A percentile compares a stretch with the other conserved stretches of the same genome.
Conservation (phyloP, 257 asterid species). For the Solanum chiquidenum region DNA sequence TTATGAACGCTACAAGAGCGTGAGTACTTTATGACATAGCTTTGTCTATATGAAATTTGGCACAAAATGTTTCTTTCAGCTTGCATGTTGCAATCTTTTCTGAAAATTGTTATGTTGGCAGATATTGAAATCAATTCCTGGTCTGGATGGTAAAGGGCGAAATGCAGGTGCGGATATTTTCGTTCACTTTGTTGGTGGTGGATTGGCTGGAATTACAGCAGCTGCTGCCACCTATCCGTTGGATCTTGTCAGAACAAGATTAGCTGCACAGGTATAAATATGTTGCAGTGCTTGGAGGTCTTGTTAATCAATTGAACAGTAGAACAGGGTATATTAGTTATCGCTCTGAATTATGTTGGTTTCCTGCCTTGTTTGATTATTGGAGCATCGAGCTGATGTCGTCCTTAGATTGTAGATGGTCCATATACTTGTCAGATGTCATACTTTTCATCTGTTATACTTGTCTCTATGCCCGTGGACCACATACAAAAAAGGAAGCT, state of each 20-base stretch:
- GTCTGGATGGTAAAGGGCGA: conserved; percentile 34
- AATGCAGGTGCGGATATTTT: conserved; percentile 32
- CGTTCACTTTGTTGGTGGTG: conserved; percentile 84
- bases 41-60: background rate
- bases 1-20: conserved; percentile 68
- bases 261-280: conserved; percentile 73
- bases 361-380: background rate
- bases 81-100: background rate
- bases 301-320: background rate
- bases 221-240: conserved; percentile 88
- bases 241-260: conserved; percentile 89
- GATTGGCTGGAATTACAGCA: conserved; percentile 83
- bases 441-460: background rate
- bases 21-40: conserved; percentile 18
- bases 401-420: background rate
- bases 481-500: background rate
- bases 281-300: background rate
- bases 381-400: background rate
- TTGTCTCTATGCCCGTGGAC: background rate
- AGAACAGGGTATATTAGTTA: background rate
- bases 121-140: conserved; percentile 60
- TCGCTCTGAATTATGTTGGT: background rate
- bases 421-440: background rate
- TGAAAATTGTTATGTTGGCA: conserved; percentile 15
- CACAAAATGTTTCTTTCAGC: background rate